phyloP scores from a whole-genome alignment of 2,329 filamentous ascomycete species.

The Phialophora macrospora region DNA sequence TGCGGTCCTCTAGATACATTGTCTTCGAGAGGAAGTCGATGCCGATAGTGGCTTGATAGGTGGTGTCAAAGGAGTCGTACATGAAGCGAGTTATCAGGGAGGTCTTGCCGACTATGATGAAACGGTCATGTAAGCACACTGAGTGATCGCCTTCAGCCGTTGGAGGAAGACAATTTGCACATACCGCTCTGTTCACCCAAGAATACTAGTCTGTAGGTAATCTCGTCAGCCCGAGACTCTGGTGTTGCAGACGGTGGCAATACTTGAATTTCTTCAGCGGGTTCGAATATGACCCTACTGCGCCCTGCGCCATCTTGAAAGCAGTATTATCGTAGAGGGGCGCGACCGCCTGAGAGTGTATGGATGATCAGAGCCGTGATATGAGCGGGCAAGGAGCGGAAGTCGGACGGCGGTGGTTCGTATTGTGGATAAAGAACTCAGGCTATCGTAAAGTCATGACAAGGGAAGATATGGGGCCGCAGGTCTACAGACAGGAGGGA shows the following conservation, averaged over 20 bases:
- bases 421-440: background rate
- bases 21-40: constrained; percentile 99
- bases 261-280: constrained; percentile 99
- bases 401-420: background rate
- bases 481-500: background rate
- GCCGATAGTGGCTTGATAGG: constrained; percentile 98
- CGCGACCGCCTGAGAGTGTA: background rate
- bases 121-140: constrained; percentile 19
- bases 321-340: constrained; percentile 33
- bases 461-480: constrained; percentile 13
- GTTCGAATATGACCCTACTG: constrained; percentile 90
- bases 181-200: constrained; percentile 98
- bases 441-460: constrained; percentile 29
- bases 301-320: constrained; percentile 75
- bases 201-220: constrained; percentile 78
- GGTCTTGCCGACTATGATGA: constrained; percentile 84
- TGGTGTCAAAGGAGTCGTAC: constrained; percentile 99
- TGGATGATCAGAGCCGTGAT: background rate
- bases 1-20: constrained; percentile 99
- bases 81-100: constrained; percentile 99
- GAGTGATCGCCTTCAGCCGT: background rate
- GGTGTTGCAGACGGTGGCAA: constrained; percentile 32
- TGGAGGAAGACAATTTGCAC: constrained; percentile 33
- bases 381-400: background rate
- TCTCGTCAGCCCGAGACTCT: constrained; percentile 40